phyloP scores from a whole-genome alignment of 306 rosid genomes.

The Quercus gilva region DNA sequence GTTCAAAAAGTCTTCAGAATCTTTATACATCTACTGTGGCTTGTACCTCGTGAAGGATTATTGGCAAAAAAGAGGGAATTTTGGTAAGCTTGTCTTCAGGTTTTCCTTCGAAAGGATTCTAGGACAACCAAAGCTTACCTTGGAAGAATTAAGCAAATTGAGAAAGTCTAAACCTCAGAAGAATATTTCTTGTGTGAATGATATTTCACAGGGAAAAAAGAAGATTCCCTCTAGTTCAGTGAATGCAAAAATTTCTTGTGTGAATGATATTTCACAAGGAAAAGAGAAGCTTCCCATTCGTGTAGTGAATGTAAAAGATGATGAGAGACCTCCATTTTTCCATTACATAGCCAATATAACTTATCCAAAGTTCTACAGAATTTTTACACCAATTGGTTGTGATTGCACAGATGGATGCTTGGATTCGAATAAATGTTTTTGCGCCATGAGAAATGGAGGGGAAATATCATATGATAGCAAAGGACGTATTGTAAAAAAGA shows the following conservation, averaged over 20 bases:
- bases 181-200: conserved; percentile 3
- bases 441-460: conserved; percentile 33
- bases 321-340: conserved; percentile 4
- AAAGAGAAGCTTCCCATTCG: conserved; percentile 38
- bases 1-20: neutral
- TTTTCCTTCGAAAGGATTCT: conserved; percentile 20
- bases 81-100: conserved; percentile 36
- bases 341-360: conserved; percentile 5
- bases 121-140: conserved; percentile 15
- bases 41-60: conserved; percentile 26
- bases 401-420: conserved; percentile 23
- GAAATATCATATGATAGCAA: conserved; percentile 2
- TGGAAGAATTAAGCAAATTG: neutral
- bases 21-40: conserved; percentile 30
- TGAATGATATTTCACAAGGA: conserved; percentile 33
- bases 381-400: neutral
- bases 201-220: conserved; percentile 40
- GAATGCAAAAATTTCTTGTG: neutral
- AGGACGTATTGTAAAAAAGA: neutral
- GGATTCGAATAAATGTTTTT: conserved; percentile 17
- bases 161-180: neutral
- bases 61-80: conserved; percentile 24
- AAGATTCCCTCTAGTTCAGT: conserved; percentile 21
- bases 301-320: neutral
- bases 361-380: conserved; percentile 1